Evolutionary conservation across 1,284 basidiomycete genomes (phyloP).

Genomic region (Malassezia equina): DNA sequence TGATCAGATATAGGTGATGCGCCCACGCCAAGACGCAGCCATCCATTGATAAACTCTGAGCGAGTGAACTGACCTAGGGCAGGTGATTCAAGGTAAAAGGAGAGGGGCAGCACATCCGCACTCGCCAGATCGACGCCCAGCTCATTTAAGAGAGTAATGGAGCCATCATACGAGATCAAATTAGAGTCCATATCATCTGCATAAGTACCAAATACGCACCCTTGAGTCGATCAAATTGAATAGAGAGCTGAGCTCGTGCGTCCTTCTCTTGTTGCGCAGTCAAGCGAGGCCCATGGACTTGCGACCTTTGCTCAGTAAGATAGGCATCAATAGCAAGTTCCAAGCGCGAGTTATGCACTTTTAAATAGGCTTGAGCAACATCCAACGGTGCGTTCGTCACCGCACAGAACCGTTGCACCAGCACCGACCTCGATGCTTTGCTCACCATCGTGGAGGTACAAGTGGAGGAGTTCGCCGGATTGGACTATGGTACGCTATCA

Average conservation of each 20-base stretch:
- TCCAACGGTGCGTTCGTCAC: constrained; percentile 2
- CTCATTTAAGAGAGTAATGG: constrained; percentile 35
- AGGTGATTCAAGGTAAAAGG: constrained; percentile 38
- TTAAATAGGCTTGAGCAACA: constrained; percentile 11
- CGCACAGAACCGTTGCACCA: constrained; percentile 3
- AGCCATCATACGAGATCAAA: constrained; percentile 36
- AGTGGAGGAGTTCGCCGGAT: neutral
- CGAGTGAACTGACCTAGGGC: constrained; percentile 37
- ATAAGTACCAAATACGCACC: constrained; percentile 50
- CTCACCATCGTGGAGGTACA: neutral
- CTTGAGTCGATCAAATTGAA: constrained; percentile 68
- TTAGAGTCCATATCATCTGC: constrained; percentile 23
- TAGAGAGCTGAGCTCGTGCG: constrained; percentile 51
- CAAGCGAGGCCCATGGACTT: neutral
- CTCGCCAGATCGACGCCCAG: constrained; percentile 36
- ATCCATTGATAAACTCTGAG: constrained; percentile 33
- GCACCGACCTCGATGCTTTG: constrained; percentile 2
- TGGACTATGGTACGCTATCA: neutral
- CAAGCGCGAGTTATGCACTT: neutral
- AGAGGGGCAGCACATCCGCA: constrained; percentile 38
- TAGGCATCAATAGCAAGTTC: constrained; percentile 13
- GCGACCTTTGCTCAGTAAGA: neutral
- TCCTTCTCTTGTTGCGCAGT: constrained; percentile 23
- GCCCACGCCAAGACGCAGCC: constrained; percentile 29
- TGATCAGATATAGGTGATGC: neutral